These are phyloP conservation scores for Bruguiera parviflora DNA, from an alignment of 345 rosid species.

Conservation along the genomic window DNA sequence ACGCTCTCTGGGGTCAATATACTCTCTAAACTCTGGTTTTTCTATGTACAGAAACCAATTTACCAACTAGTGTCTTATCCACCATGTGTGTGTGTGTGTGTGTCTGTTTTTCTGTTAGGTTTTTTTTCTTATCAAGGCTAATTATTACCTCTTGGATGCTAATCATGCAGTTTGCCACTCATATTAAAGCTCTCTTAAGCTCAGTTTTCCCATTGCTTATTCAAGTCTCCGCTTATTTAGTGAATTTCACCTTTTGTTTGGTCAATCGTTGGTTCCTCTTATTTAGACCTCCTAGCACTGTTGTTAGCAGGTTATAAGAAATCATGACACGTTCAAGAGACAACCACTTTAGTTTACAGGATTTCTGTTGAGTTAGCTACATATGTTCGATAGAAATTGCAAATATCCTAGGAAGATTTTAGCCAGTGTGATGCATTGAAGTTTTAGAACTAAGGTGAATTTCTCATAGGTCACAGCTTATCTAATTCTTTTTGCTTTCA, in stretches of 20 bases:
- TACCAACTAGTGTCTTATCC: too few relatives aligned
- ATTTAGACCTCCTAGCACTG: too few relatives aligned
- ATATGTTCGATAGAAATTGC: neutral
- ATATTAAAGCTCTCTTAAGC: neutral
- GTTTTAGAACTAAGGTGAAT: slow-evolving; percentile 4
- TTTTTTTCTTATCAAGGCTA: too few relatives aligned
- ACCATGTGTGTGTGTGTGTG: too few relatives aligned
- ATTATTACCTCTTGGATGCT: neutral
- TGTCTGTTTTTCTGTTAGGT: neutral
- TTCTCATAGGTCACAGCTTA: neutral
- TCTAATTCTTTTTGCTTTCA: slow-evolving; percentile 5
- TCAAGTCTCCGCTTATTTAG: neutral
- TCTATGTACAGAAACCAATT: too few relatives aligned
- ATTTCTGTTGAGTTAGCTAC: neutral
- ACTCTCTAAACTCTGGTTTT: too few relatives aligned
- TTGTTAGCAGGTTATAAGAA: too few relatives aligned
- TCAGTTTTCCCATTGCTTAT: neutral
- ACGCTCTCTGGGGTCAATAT: too few relatives aligned
- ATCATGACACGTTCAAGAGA: neutral
- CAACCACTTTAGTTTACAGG: neutral
- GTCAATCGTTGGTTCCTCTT: too few relatives aligned
- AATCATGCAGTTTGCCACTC: neutral
- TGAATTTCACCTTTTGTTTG: too few relatives aligned
- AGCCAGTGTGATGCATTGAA: neutral
- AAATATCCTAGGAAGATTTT: neutral